Evolutionary conservation across 202 grass and related monocot genomes (phyloP).

Genomic region (Hordeum pubiflorum): DNA sequence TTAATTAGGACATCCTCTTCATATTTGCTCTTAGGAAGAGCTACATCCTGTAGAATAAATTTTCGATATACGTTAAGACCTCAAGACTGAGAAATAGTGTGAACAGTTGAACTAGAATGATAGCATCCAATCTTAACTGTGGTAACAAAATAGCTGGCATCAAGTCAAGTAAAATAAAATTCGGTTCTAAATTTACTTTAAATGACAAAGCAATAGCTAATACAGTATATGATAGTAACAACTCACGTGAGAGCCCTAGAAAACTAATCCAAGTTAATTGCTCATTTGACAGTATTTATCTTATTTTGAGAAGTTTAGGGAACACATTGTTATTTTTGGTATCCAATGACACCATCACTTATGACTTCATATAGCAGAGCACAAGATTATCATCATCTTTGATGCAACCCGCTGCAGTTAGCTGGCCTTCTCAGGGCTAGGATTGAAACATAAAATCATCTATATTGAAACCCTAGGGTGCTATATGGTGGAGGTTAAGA

Average conservation of each 20-base stretch:
- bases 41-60: constrained; percentile 49
- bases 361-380: neutral
- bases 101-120: neutral
- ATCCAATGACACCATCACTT: neutral
- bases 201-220: neutral
- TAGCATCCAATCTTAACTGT: neutral
- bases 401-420: neutral
- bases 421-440: neutral
- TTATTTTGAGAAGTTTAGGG: neutral
- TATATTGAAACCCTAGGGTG: neutral
- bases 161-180: neutral
- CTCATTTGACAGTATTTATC: neutral
- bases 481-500: neutral
- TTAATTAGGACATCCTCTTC: constrained; percentile 91
- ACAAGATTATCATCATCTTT: neutral
- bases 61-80: neutral
- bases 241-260: neutral
- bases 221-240: neutral
- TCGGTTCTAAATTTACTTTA: neutral
- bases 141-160: neutral
- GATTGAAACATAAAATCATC: neutral
- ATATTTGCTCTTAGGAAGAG: constrained; percentile 89
- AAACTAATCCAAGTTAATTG: neutral
- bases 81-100: neutral
- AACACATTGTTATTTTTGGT: neutral